Percentiles rank a stretch among this genome's conserved stretches.
Conservation (phyloP, 176 grass and related monocot genomes). For the Oryza glaberrima region DNA sequence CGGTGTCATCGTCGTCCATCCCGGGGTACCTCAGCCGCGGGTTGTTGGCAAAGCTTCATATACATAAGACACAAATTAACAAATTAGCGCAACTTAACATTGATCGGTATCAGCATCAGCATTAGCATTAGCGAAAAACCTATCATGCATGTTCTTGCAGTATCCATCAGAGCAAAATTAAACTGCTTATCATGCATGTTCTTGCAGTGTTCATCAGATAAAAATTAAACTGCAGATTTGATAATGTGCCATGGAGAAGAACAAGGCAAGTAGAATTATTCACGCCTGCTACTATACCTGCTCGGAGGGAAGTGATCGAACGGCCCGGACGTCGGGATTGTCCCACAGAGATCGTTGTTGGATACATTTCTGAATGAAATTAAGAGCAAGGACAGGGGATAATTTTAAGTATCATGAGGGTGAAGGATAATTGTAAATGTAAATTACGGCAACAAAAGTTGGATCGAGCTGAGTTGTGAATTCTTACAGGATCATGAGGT, state of each 20-base stretch:
- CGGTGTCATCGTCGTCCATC: conserved; percentile 38
- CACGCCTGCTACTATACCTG: conserved; percentile 42
- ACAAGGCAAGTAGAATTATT: neutral
- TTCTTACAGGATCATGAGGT: conserved; percentile 55
- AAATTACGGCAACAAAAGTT: neutral
- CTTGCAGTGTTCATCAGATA: neutral
- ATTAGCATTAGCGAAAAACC: no score
- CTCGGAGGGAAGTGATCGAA: conserved; percentile 51
- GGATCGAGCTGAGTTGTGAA: conserved; percentile 25
- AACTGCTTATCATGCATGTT: neutral
- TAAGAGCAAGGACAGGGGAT: neutral
- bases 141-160: no score
- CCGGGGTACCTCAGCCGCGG: conserved; percentile 63
- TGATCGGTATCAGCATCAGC: neutral
- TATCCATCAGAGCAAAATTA: neutral
- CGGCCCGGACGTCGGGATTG: conserved; percentile 62
- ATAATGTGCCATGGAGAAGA: neutral
- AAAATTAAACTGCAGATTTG: neutral
- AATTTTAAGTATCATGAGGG: neutral
- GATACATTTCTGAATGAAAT: conserved; percentile 64
- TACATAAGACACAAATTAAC: neutral
- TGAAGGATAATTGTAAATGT: neutral
- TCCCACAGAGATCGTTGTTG: conserved; percentile 74
- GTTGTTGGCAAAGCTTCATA: conserved; percentile 66
- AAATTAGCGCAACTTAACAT: neutral